Evolutionary conservation across 2,329 filamentous ascomycete species (phyloP).

Genomic region (Trichophyton mentagrophytes): DNA sequence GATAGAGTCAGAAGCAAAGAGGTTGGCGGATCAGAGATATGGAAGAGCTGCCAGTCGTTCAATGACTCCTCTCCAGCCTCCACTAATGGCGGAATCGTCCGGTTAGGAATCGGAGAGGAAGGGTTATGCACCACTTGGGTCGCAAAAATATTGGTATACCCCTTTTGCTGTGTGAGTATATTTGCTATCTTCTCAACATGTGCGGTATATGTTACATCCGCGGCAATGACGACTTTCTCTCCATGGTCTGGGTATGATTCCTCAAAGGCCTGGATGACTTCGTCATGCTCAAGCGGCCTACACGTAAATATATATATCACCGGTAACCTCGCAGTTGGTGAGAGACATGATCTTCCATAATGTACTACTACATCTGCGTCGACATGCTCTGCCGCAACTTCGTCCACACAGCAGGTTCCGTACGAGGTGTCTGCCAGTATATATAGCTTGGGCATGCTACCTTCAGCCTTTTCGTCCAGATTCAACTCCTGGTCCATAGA

Average conservation of each 20-base stretch:
- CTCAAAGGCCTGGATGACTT: conserved; percentile 50
- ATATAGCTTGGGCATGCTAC: conserved; percentile 44
- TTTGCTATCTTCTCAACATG: conserved; percentile 52
- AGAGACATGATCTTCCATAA: conserved; percentile 85
- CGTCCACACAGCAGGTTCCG: conserved; percentile 91
- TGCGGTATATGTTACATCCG: conserved; percentile 74
- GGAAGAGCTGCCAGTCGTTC: conserved; percentile 62
- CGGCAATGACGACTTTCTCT: conserved; percentile 63
- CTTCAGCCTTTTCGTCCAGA: conserved; percentile 1
- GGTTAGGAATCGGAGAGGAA: conserved; percentile 69
- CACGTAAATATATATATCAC: conserved; percentile 85
- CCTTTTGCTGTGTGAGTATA: conserved; percentile 41
- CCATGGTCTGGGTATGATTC: conserved; percentile 53
- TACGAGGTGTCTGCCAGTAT: conserved; percentile 94
- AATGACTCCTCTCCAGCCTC: conserved; percentile 38
- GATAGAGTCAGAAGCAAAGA: conserved; percentile 78
- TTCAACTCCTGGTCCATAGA: conserved; percentile 12
- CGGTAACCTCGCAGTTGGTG: conserved; percentile 72
- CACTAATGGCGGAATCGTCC: conserved; percentile 48
- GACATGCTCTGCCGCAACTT: conserved; percentile 88
- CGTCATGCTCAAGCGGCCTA: conserved; percentile 51
- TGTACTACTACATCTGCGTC: conserved; percentile 85
- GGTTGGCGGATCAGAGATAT: conserved; percentile 67
- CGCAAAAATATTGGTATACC: conserved; percentile 58
- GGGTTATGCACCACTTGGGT: conserved; percentile 69